Base-by-base conservation (phyloP, 2,329 filamentous ascomycete species). In the Fusarium neocosmosporiellum region DNA sequence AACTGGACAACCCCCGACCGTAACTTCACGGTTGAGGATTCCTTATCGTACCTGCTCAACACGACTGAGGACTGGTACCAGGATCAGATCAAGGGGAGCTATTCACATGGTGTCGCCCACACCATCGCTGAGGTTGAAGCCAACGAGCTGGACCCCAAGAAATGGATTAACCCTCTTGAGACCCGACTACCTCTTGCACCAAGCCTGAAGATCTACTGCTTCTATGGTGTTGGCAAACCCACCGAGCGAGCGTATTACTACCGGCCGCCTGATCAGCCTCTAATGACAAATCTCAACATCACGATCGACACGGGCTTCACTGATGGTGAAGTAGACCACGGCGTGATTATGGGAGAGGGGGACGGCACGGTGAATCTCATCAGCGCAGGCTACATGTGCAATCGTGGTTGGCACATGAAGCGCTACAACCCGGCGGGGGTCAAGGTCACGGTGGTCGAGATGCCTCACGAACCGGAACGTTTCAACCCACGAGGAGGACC, bases 121-220 rank as follows among this genome's bases (percentile, higher is more conserved):
- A 96, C 93, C 0, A 86, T 85, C 8, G 88, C 88, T 11, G 92
- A 97, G 82, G 94, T 99, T 1, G 93, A 97, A 78, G 90, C 88
- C 59, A 96, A 96, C 80, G 92, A 95, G 77, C 83, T 90, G n/a
- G 88, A 94, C 71, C 90, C 89, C 3, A 86, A 85, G 58, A 99
- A 97, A 80, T 99, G 96, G 96, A 90, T 98, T 69, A 99, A 99
- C 79, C 96, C 96, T 0, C 89, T 98, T 1, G 96, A 98, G 81
- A 93, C 94, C 0, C 89, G 96, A 2, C 86, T 98, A 0, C 96
- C 96, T 0, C 87, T 94, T 22, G 96, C 96, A 2, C 96, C 96
- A 0, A 94, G 90, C 78, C 86, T 99, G 78, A 98, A 98, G 81
- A 94, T 99, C 14, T 98, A 95, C 83, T 98, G 96, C 84, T 98